phyloP scores from a whole-genome alignment of 192 early-diverging fungal genomes.

The Funneliformis mosseae region DNA sequence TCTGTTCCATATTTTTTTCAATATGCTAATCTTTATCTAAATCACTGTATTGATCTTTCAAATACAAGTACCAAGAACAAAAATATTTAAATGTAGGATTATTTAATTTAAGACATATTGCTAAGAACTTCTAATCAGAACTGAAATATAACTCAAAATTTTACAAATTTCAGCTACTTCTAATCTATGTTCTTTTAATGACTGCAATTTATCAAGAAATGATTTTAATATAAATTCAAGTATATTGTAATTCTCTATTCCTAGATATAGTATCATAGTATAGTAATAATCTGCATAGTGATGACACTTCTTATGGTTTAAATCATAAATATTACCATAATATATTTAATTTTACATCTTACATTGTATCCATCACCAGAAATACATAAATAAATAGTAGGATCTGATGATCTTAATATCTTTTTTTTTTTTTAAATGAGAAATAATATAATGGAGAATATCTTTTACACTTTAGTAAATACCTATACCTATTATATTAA shows the following conservation, averaged over 20 bases:
- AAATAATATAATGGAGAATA: background rate
- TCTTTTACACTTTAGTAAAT: background rate
- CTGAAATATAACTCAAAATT: constrained; percentile 16
- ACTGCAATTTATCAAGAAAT: background rate
- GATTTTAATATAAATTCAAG: background rate
- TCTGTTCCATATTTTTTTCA: background rate
- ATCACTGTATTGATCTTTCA: background rate
- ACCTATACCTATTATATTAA: background rate
- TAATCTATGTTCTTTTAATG: background rate
- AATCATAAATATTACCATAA: constrained; percentile 8
- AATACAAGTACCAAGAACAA: background rate
- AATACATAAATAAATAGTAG: background rate
- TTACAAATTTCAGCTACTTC: background rate
- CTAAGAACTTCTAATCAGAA: constrained; percentile 4
- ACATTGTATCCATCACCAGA: background rate
- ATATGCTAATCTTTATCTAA: background rate
- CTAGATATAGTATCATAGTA: constrained; percentile 3
- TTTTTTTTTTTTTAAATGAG: background rate
- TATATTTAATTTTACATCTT: background rate
- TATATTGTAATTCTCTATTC: background rate
- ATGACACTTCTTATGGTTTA: background rate
- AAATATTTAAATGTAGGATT: background rate
- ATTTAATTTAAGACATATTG: constrained; percentile 4
- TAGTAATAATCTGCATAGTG: constrained; percentile 8
- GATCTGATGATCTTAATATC: background rate